A percentile compares a stretch with the other conserved stretches of the same genome.
These are phyloP conservation scores for Fusarium praegraminearum DNA, from an alignment of 2,329 filamentous ascomycete genomes.

Conservation along the genomic window DNA sequence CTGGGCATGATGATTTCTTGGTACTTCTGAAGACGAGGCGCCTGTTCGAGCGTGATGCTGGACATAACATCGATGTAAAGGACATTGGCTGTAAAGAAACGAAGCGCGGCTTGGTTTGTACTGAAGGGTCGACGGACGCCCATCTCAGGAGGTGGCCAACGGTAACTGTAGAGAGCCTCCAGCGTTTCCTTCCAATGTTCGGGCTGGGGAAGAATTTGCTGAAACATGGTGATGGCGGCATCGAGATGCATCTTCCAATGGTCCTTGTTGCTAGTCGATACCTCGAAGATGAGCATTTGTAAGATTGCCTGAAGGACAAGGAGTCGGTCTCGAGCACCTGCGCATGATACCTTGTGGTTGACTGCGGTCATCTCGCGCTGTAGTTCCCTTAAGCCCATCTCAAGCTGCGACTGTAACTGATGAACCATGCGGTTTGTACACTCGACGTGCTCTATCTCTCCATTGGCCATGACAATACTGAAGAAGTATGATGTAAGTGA, in stretches of 20 bases:
- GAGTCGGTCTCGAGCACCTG: conserved; percentile 52
- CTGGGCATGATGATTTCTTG: conserved; percentile 56
- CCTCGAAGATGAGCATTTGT: conserved; percentile 67
- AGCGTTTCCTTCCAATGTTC: conserved; percentile 55
- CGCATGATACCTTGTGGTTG: conserved; percentile 49
- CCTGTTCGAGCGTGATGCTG: conserved; percentile 58
- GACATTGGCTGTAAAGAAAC: conserved; percentile 61
- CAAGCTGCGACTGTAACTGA: conserved; percentile 59
- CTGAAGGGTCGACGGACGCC: conserved; percentile 55
- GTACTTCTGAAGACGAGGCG: conserved; percentile 58
- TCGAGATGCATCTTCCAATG: conserved; percentile 65
- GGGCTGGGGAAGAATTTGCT: conserved; percentile 57
- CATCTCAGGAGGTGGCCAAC: conserved; percentile 53
- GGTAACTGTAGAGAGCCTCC: conserved; percentile 47
- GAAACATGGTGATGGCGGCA: conserved; percentile 63
- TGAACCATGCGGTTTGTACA: conserved; percentile 54
- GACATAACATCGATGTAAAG: conserved; percentile 64
- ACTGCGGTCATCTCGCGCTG: conserved; percentile 57
- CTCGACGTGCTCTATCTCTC: conserved; percentile 50
- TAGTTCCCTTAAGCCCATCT: conserved; percentile 59
- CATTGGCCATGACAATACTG: conserved; percentile 57
- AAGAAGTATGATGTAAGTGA: conserved; percentile 70
- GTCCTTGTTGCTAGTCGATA: conserved; percentile 58
- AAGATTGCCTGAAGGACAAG: conserved; percentile 63
- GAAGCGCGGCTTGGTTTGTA: conserved; percentile 60